phyloP scores from a whole-genome alignment of 208 protist genomes.

The Kentomonas sorsogonicus region DNA sequence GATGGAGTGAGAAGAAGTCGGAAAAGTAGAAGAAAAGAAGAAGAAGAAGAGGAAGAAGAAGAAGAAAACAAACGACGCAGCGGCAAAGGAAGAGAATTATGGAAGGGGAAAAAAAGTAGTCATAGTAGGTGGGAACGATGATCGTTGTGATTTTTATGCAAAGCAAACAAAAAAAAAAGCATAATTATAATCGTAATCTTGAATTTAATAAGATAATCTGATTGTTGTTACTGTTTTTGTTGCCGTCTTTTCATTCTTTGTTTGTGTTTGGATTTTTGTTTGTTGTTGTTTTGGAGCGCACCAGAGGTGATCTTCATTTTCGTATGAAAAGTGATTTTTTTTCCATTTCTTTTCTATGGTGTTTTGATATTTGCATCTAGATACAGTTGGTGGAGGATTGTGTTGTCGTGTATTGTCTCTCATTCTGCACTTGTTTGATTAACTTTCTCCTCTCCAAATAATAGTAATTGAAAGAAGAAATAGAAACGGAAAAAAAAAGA shows the following conservation, averaged over 20 bases:
- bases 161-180: too few species aligned
- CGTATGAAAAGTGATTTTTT: slow-evolving; percentile 4
- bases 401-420: too few species aligned
- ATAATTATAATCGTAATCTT: too few species aligned
- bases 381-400: neutral
- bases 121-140: too few species aligned
- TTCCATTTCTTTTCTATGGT: slow-evolving; percentile 1
- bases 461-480: neutral
- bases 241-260: neutral
- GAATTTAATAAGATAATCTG: slow-evolving; percentile 2
- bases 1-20: neutral
- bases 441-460: too few species aligned
- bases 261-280: slow-evolving; percentile 3
- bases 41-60: slow-evolving; percentile 1
- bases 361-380: slow-evolving; percentile 1
- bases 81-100: too few species aligned
- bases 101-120: too few species aligned
- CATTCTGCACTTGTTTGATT: too few species aligned
- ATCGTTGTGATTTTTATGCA: too few species aligned
- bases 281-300: slow-evolving; percentile 4
- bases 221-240: slow-evolving; percentile 5
- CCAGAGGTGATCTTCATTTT: too few species aligned
- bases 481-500: neutral
- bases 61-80: slow-evolving; percentile 1
- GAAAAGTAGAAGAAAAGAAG: neutral